These are phyloP conservation scores for Cenchrus americanus DNA, from an alignment of 176 grass and related monocot species.

Conservation along the genomic window DNA sequence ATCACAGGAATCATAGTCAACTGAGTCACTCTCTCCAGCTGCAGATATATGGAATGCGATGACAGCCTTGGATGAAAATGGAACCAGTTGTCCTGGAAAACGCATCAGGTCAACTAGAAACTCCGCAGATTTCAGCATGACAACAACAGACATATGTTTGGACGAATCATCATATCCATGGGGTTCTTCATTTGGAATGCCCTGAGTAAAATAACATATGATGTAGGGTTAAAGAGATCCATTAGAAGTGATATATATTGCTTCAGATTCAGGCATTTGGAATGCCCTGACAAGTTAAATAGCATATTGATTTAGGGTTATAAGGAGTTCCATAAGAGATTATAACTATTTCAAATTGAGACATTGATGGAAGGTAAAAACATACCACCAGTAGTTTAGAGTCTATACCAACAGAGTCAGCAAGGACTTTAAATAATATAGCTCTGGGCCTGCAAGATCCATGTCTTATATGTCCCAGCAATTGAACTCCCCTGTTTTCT, in stretches of 20 bases:
- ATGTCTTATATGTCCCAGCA: constrained; percentile 97
- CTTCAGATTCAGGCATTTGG: constrained; percentile 34
- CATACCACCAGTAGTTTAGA: constrained; percentile 90
- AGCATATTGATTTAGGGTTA: constrained; percentile 18
- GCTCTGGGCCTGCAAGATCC: constrained; percentile 91
- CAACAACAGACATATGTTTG: constrained; percentile 89
- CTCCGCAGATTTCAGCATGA: constrained; percentile 71
- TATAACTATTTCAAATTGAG: constrained; percentile 38
- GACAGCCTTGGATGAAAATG: constrained; percentile 82
- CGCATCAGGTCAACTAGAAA: constrained; percentile 95
- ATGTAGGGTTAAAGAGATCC: constrained; percentile 38
- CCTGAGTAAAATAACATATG: constrained; percentile 59
- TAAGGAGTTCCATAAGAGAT: constrained; percentile 44
- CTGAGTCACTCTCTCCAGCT: constrained; percentile 89
- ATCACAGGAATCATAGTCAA: constrained; percentile 95
- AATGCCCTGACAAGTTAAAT: constrained; percentile 41
- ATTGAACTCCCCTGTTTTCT: constrained; percentile 80
- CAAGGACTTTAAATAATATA: constrained; percentile 97
- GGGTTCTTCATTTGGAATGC: constrained; percentile 82
- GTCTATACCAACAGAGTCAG: constrained; percentile 87
- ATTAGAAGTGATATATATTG: constrained; percentile 20
- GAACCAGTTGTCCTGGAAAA: constrained; percentile 92
- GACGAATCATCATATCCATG: constrained; percentile 75
- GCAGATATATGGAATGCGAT: constrained; percentile 87
- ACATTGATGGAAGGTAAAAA: constrained; percentile 38